phyloP scores from a whole-genome alignment of 768 basidiomycete species.

The Boletus rufocinnamomeus region DNA sequence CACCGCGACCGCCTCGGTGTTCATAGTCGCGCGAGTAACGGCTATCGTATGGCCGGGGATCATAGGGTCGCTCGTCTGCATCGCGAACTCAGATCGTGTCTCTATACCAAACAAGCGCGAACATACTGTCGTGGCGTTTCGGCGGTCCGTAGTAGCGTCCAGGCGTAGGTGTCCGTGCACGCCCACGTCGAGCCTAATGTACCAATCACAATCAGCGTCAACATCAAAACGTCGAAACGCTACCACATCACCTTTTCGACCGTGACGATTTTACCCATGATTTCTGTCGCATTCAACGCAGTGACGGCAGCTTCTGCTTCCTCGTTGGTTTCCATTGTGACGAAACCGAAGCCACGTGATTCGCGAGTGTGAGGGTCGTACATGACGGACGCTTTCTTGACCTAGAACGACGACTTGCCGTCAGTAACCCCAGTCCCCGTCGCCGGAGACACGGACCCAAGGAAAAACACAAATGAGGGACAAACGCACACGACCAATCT shows the following conservation, averaged over 20 bases:
- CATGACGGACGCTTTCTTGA: conserved; percentile 71
- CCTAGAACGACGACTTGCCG: conserved; percentile 25
- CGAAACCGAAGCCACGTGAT: conserved; percentile 85
- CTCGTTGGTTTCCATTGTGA: conserved; percentile 78
- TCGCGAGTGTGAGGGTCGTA: conserved; percentile 72
- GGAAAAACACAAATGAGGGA: not conserved
- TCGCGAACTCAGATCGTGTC: not conserved
- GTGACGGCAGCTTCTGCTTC: conserved; percentile 93
- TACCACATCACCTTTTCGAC: conserved; percentile 74
- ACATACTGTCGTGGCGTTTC: conserved; percentile 69
- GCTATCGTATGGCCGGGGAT: conserved; percentile 89
- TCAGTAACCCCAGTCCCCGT: conserved; percentile 9
- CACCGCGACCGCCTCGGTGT: conserved; percentile 50
- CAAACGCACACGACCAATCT: conserved; percentile 75
- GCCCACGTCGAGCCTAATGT: conserved; percentile 79
- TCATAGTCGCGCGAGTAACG: conserved; percentile 75
- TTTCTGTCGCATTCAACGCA: conserved; percentile 76
- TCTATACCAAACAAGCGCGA: not conserved
- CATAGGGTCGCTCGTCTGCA: conserved; percentile 82
- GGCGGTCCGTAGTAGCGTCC: conserved; percentile 94
- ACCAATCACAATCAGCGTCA: conserved; percentile 8
- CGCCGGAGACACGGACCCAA: not conserved
- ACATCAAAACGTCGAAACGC: not conserved
- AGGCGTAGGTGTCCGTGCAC: conserved; percentile 90
- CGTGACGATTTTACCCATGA: conserved; percentile 84